phyloP scores from a whole-genome alignment of 1,139 yeast genomes.

The Blastobotrys malaysiensis region DNA sequence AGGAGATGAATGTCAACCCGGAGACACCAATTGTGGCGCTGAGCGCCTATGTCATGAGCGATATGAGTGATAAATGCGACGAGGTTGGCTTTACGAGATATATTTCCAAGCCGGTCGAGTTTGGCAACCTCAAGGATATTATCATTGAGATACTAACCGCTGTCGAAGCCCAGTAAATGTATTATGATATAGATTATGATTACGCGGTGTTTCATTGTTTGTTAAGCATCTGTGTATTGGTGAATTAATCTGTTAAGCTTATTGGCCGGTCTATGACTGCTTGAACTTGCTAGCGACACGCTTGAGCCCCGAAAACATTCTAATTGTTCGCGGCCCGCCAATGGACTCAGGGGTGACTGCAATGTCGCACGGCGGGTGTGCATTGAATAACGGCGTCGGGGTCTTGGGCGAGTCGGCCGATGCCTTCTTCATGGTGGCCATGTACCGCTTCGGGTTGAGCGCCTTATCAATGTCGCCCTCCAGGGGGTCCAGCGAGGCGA shows the following conservation, averaged over 20 bases:
- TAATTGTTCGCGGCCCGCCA: not conserved
- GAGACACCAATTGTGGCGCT: constrained; percentile 67
- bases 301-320: not conserved
- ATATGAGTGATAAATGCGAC: constrained; percentile 67
- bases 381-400: not conserved
- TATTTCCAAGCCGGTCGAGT: constrained; percentile 57
- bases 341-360: not conserved
- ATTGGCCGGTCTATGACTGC: not conserved
- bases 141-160: constrained; percentile 13
- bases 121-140: constrained; percentile 25
- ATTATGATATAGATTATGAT: not conserved
- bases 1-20: constrained; percentile 53
- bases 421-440: not conserved
- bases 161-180: constrained; percentile 9
- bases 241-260: not conserved
- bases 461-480: not conserved
- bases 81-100: constrained; percentile 77
- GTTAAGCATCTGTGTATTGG: not conserved
- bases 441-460: not conserved
- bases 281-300: not conserved
- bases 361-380: not conserved
- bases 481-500: not conserved
- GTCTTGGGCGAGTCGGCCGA: not conserved
- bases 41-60: constrained; percentile 82
- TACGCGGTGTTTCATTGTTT: not conserved